Conservation (phyloP, 2,329 filamentous ascomycete genomes). For the Mariannaea elegans region DNA sequence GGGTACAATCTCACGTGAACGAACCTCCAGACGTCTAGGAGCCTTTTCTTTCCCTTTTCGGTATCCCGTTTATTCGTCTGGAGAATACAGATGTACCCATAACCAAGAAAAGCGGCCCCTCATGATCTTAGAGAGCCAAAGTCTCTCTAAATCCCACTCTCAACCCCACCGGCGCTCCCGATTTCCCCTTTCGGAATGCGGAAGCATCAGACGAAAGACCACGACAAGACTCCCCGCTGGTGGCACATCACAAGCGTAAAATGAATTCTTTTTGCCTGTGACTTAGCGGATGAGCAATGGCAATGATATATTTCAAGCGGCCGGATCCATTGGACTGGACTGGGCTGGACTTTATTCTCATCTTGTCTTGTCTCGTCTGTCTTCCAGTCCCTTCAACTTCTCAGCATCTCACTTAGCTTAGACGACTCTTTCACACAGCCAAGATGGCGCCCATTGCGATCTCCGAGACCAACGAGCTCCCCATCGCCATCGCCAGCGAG, state of each 20-base stretch:
- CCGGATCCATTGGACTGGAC: not conserved
- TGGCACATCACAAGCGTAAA: slow-evolving; percentile 19
- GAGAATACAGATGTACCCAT: slow-evolving; percentile 6
- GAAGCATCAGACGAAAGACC: slow-evolving; percentile 12
- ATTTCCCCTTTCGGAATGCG: slow-evolving; percentile 29
- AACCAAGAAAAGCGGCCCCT: not conserved
- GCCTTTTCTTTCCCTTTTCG: slow-evolving; percentile 28
- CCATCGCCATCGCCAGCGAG: slow-evolving; percentile 26
- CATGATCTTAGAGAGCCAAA: slow-evolving; percentile 20
- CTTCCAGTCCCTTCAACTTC: no score
- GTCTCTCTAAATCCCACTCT: slow-evolving; percentile 8
- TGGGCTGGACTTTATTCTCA: not conserved
- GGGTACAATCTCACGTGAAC: no score
- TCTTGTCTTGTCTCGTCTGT: not conserved
- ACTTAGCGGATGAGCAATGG: not conserved
- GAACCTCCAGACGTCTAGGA: slow-evolving; percentile 7
- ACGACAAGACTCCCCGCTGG: slow-evolving; percentile 1
- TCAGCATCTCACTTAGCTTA: no score
- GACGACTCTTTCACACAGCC: not conserved
- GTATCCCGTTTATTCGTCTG: not conserved
- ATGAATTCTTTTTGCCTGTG: not conserved
- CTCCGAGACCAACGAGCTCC: slow-evolving; percentile 29
- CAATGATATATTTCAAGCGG: slow-evolving; percentile 22
- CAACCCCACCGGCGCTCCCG: slow-evolving; percentile 19
- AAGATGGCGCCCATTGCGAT: slow-evolving; percentile 40